These are phyloP conservation scores for Vinca minor DNA, from an alignment of 257 asterid species.

Conservation along the genomic window DNA sequence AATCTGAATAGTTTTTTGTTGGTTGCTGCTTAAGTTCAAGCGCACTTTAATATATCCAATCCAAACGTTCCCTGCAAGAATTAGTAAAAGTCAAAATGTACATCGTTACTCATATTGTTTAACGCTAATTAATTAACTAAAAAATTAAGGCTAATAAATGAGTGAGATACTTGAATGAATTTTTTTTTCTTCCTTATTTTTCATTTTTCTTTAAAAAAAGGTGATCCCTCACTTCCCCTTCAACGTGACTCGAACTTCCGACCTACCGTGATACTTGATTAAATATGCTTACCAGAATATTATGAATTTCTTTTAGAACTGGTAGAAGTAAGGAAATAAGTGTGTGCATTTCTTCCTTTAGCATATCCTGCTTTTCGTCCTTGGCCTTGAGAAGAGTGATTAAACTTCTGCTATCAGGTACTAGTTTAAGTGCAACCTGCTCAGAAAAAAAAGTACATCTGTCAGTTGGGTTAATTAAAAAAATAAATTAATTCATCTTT, in stretches of 20 bases:
- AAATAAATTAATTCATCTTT: no score
- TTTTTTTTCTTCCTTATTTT: no score
- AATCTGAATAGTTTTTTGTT: constrained; percentile 10
- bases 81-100: background rate
- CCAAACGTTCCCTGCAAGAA: constrained; percentile 47
- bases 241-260: no score
- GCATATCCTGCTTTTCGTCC: constrained; percentile 35
- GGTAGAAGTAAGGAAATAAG: constrained; percentile 49
- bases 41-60: constrained; percentile 56
- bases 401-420: constrained; percentile 51
- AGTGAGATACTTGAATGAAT: no score
- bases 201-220: no score
- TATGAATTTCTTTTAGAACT: constrained; percentile 40
- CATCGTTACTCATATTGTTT: no score
- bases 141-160: no score
- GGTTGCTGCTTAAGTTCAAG: constrained; percentile 24
- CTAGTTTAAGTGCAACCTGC: constrained; percentile 68
- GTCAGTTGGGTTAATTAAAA: background rate
- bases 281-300: constrained; percentile 44
- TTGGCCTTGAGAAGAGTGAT: constrained; percentile 44
- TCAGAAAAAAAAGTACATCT: background rate
- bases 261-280: no score
- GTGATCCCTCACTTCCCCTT: no score
- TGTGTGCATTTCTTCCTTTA: constrained; percentile 44
- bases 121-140: no score